Percentiles rank a stretch among this genome's conserved stretches.
phyloP scores from a whole-genome alignment of 2,329 filamentous ascomycete species.

The Zymoseptoria crescenta region DNA sequence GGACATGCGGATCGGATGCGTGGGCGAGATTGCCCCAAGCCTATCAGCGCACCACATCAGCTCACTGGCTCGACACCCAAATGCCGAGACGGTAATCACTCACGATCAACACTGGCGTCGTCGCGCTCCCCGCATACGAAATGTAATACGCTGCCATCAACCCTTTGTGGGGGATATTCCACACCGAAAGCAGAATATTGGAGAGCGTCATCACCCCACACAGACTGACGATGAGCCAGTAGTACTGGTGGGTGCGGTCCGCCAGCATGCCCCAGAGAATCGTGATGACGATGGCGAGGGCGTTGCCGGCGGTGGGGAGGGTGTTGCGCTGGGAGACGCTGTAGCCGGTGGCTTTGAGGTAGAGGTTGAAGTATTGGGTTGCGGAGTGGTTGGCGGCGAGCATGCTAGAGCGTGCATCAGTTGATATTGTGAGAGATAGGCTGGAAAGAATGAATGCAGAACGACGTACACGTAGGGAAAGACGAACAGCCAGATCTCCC shows the following conservation, averaged over 20 bases:
- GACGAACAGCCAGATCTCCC: conserved; percentile 13
- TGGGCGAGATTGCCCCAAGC: neutral
- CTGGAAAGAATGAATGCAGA: neutral
- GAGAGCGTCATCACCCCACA: conserved; percentile 7
- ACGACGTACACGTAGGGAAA: conserved; percentile 1
- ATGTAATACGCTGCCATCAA: neutral
- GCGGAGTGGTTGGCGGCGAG: conserved; percentile 9
- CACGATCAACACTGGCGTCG: neutral
- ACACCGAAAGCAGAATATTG: neutral
- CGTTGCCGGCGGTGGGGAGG: conserved; percentile 8
- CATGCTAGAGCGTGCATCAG: conserved; percentile 1
- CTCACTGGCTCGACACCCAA: neutral
- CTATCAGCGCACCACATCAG: neutral
- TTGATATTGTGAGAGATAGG: too few relatives aligned
- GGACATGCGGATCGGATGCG: neutral
- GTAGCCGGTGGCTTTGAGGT: conserved; percentile 12
- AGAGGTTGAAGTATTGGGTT: conserved; percentile 14
- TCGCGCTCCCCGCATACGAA: neutral
- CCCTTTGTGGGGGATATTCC: neutral
- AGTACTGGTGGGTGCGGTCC: conserved; percentile 7
- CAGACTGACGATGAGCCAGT: conserved; percentile 7
- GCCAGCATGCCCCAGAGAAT: conserved; percentile 10
- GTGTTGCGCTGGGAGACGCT: conserved; percentile 10
- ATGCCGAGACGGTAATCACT: neutral
- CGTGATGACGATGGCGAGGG: conserved; percentile 10